Evolutionary conservation across 768 basidiomycete species (phyloP), one percentile per base, ranked within the genome.

Genomic region (Suillus discolor): DNA sequence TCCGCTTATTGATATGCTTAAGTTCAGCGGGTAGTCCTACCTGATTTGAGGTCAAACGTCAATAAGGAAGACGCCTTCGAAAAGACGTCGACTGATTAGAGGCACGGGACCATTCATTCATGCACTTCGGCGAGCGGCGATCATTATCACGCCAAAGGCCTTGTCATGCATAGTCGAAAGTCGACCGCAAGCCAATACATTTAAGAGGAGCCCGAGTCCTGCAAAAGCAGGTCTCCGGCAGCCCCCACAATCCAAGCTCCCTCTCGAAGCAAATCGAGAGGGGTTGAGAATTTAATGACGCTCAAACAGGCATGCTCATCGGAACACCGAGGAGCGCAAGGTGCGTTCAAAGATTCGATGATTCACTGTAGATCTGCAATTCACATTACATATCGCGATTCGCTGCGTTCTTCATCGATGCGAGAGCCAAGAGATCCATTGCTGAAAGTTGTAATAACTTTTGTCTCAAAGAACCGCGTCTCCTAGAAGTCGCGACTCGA

Each of bases 1-100:
- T 90, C 88, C 85, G 85, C 89, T 91, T 89, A 89, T 89, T 90
- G 87, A 90, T 90, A 89, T 89, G 88, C 89, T 90, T 89, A 90
- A 90, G 87, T 90, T 89, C 87, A 88, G 88, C 84, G 86, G 88
- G 89, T 90, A 89, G 82, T 87, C 88, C 87, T 87, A 84, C 87
- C 86, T 87, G 87, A 89, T 89, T 85, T 88, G 88, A 90, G 88
- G 87, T 87, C 88, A 85, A 79, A 80, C 23, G 54, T 62, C 47
- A 15, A 49, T 4, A 53, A 62, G 45, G 54, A 31, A 61, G 61
- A 49, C 66, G 31, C 39, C n/a, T 28, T 28, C 28, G 2, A 12
- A 12, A 15, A n/a, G 45, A 12, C 7, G 18, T 54, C 53, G 45
- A 65, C 23, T 6, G 2, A 9, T 51, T 54, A 20, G 53, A 34